phyloP scores from a whole-genome alignment of 768 basidiomycete genomes.

The Suillus tomentosus region DNA sequence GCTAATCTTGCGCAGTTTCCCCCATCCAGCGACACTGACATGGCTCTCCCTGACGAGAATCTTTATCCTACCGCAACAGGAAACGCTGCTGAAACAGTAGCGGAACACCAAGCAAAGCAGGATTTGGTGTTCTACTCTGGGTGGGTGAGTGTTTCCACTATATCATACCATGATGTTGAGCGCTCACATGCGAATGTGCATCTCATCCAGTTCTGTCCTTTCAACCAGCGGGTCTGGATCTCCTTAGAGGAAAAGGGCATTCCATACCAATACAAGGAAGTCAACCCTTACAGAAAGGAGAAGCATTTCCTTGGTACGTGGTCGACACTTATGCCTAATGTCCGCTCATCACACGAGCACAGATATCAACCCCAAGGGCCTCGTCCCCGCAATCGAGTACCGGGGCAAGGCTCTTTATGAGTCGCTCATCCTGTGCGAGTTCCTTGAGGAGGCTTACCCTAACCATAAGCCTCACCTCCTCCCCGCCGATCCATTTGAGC shows the following conservation, averaged over 20 bases:
- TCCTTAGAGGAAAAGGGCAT: slow-evolving; percentile 65
- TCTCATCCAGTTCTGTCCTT: slow-evolving; percentile 51
- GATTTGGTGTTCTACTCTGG: slow-evolving; percentile 61
- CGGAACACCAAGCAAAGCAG: slow-evolving; percentile 51
- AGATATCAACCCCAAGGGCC: slow-evolving; percentile 68
- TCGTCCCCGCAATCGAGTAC: slow-evolving; percentile 63
- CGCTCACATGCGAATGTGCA: neutral
- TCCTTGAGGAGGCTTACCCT: slow-evolving; percentile 61
- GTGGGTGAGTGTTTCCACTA: slow-evolving; percentile 44
- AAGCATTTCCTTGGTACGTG: slow-evolving; percentile 51
- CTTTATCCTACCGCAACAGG: slow-evolving; percentile 64
- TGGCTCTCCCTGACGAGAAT: slow-evolving; percentile 50
- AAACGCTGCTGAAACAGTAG: slow-evolving; percentile 51
- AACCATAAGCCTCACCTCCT: slow-evolving; percentile 47
- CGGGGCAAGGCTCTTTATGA: slow-evolving; percentile 60
- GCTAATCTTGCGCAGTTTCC: neutral
- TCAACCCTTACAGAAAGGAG: slow-evolving; percentile 73
- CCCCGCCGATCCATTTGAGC: slow-evolving; percentile 51
- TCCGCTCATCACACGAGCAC: slow-evolving; percentile 11
- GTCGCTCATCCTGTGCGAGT: slow-evolving; percentile 63
- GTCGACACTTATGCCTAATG: neutral
- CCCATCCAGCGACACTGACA: neutral
- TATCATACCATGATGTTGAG: neutral
- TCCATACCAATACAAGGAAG: slow-evolving; percentile 67
- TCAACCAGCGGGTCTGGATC: slow-evolving; percentile 65